Percentiles rank a stretch among this genome's conserved stretches.
Evolutionary conservation across 2,329 filamentous ascomycete species (phyloP).

Genomic region (Aspergillus sp.): DNA sequence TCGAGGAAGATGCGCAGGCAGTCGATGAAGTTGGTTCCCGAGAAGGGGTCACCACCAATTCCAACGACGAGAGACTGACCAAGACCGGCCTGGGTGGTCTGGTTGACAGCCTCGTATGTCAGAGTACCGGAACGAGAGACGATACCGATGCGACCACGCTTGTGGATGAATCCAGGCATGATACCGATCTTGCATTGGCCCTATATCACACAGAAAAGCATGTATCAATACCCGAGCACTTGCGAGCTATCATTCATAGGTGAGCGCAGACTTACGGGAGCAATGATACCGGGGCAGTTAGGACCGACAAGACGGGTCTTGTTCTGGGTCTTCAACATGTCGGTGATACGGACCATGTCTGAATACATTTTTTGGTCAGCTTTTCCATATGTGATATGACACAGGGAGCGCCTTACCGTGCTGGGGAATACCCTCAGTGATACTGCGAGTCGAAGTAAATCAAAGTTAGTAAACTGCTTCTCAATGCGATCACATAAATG

Average conservation of each 20-base stretch:
- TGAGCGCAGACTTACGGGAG: slow-evolving; percentile 47
- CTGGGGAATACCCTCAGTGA: slow-evolving; percentile 96
- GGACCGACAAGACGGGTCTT: slow-evolving; percentile 96
- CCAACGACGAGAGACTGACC: slow-evolving; percentile 97
- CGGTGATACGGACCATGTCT: slow-evolving; percentile 99
- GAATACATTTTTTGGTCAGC: slow-evolving; percentile 11
- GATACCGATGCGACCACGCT: slow-evolving; percentile 96
- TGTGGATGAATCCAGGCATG: slow-evolving; percentile 99
- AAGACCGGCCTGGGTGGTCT: slow-evolving; percentile 94
- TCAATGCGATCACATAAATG: slow-evolving; percentile 1
- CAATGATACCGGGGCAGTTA: slow-evolving; percentile 98
- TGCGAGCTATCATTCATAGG: neutral
- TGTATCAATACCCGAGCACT: too few species aligned
- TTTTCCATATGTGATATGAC: neutral
- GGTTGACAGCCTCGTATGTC: slow-evolving; percentile 99
- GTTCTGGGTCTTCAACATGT: slow-evolving; percentile 93
- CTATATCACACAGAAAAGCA: slow-evolving; percentile 26
- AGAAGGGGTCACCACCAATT: slow-evolving; percentile 98
- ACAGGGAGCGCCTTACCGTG: slow-evolving; percentile 62
- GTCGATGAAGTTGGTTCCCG: slow-evolving; percentile 99
- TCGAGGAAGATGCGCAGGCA: slow-evolving; percentile 95
- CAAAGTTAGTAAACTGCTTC: slow-evolving; percentile 5
- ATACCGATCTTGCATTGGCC: slow-evolving; percentile 99
- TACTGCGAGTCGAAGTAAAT: slow-evolving; percentile 39
- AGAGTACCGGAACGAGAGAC: slow-evolving; percentile 97